phyloP scores from a whole-genome alignment of 139 green algal species.

The Penium margaritaceum region DNA sequence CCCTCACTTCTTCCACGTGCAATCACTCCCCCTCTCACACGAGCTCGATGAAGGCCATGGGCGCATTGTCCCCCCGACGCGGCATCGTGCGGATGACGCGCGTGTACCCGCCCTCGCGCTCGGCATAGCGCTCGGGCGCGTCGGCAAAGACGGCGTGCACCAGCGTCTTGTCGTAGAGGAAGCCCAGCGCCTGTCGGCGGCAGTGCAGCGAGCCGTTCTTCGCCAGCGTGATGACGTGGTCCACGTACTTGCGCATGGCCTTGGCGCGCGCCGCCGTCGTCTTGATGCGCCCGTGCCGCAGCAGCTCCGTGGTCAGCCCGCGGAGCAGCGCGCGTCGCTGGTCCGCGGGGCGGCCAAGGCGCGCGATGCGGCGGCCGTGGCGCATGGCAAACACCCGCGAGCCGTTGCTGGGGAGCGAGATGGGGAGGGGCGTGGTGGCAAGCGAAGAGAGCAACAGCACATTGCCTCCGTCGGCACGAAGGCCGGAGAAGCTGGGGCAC shows the following conservation, averaged over 20 bases:
- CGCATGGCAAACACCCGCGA: conserved; percentile 73
- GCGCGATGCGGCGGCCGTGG: conserved; percentile 73
- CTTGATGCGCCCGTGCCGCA: conserved; percentile 84
- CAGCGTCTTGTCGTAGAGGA: conserved; percentile 85
- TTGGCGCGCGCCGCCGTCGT: conserved; percentile 88
- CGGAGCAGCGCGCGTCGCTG: conserved; percentile 93
- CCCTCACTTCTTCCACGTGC: too few species aligned
- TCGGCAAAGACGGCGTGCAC: conserved; percentile 82
- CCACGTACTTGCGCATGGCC: conserved; percentile 85
- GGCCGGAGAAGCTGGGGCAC: too few species aligned
- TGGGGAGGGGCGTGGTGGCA: not conserved
- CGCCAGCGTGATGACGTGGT: conserved; percentile 96
- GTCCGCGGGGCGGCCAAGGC: conserved; percentile 81
- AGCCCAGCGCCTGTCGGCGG: conserved; percentile 67
- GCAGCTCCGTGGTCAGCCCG: conserved; percentile 80
- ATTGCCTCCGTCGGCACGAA: too few species aligned
- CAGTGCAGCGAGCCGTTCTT: conserved; percentile 77
- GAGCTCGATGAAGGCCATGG: conserved; percentile 94
- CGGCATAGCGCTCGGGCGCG: conserved; percentile 70
- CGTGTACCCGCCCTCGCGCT: conserved; percentile 84
- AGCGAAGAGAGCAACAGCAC: too few species aligned
- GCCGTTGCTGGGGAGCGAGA: conserved; percentile 51
- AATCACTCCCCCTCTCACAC: conserved; percentile 62
- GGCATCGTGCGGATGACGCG: conserved; percentile 60
- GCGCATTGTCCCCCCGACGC: conserved; percentile 74